Evolutionary conservation across 495 filamentous ascomycete species (phyloP).

Genomic region (Cercophora newfieldiana): DNA sequence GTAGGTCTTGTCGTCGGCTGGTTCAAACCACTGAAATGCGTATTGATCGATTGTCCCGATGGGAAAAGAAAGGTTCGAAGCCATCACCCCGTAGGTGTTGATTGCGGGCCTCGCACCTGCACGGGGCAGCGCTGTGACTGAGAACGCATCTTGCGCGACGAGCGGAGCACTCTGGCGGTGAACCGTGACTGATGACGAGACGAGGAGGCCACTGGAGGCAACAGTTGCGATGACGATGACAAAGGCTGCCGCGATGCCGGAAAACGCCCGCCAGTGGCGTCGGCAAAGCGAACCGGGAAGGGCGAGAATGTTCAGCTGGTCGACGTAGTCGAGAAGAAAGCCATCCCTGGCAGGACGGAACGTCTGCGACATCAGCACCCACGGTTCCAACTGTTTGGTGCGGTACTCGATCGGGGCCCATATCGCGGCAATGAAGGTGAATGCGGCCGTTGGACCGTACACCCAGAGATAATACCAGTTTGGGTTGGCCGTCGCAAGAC

Average conservation of each 20-base stretch:
- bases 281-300: neutral
- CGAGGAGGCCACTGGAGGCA: neutral
- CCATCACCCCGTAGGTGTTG: neutral
- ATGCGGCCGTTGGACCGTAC: neutral
- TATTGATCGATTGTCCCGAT: neutral
- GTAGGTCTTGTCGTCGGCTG: neutral
- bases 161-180: neutral
- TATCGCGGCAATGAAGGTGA: neutral
- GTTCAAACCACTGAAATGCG: neutral
- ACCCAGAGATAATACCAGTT: conserved; percentile 7
- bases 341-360: neutral
- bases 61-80: neutral
- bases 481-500: neutral
- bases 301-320: neutral
- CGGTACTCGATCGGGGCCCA: conserved; percentile 6
- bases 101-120: neutral
- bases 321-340: conserved; percentile 3
- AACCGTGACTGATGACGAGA: neutral
- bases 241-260: neutral
- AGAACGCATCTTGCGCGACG: neutral
- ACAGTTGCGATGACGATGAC: neutral
- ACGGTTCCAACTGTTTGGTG: neutral
- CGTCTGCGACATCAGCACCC: neutral
- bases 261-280: conserved; percentile 5
- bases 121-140: neutral